phyloP scores from a whole-genome alignment of 2,329 filamentous ascomycete species.

The Biscogniauxia marginata region DNA sequence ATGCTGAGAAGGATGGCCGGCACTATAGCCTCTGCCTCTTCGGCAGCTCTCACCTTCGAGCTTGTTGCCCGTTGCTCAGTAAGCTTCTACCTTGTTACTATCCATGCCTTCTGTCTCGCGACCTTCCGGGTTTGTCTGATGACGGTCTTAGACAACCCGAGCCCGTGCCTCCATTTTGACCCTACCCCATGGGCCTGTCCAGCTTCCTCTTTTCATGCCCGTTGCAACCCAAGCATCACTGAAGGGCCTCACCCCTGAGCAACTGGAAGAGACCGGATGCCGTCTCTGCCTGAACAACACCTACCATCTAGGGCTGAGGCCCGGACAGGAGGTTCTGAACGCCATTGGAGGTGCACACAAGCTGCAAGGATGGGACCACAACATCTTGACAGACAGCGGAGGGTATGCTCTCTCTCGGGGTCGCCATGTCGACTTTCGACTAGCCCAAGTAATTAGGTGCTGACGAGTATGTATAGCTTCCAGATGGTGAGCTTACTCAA shows the following conservation, averaged over 20 bases:
- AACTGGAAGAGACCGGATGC: conserved; percentile 86
- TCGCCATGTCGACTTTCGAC: conserved; percentile 14
- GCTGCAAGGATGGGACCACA: conserved; percentile 91
- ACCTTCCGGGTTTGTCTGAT: conserved; percentile 7
- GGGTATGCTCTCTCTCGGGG: conserved; percentile 48
- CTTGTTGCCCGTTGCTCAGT: conserved; percentile 78
- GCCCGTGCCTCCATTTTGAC: conserved; percentile 85
- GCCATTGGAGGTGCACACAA: conserved; percentile 89
- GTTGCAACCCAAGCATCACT: conserved; percentile 95
- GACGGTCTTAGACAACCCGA: conserved; percentile 73
- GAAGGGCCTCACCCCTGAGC: conserved; percentile 89
- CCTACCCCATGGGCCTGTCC: conserved; percentile 87
- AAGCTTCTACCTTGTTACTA: conserved; percentile 33
- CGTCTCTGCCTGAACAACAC: conserved; percentile 96
- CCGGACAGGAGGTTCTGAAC: conserved; percentile 85
- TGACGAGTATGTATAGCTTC: conserved; percentile 59
- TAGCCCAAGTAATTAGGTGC: no score
- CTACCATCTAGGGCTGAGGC: conserved; percentile 93
- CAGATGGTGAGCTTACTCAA: conserved; percentile 98
- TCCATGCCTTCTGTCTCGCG: background rate
- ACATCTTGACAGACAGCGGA: conserved; percentile 83
- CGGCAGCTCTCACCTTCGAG: conserved; percentile 74
- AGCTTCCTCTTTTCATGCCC: conserved; percentile 95
- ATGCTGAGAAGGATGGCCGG: conserved; percentile 45
- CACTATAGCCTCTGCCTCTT: conserved; percentile 47